Conservation (phyloP, 306 rosid species). For the Corylus americana region DNA sequence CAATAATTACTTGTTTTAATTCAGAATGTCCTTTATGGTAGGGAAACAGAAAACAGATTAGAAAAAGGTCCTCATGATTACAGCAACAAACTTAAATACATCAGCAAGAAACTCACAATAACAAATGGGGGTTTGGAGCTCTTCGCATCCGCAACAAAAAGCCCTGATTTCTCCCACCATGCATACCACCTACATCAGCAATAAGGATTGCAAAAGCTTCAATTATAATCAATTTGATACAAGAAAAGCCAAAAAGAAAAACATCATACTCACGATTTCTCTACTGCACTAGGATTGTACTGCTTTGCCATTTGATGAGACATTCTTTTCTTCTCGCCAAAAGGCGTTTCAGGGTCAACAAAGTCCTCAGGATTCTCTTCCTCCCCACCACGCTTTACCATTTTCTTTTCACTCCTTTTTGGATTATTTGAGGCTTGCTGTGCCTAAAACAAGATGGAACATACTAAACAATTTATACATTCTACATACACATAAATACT, state of each 20-base stretch:
- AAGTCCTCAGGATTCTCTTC: slow-evolving; percentile 77
- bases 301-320: slow-evolving; percentile 82
- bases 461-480: slow-evolving; percentile 2
- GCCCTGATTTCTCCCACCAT: slow-evolving; percentile 89
- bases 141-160: slow-evolving; percentile 75
- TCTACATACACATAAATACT: slow-evolving; percentile 6
- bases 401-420: slow-evolving; percentile 79
- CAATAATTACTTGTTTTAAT: neutral
- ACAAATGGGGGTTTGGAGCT: slow-evolving; percentile 85
- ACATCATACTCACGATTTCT: slow-evolving; percentile 68
- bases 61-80: slow-evolving; percentile 3
- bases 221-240: slow-evolving; percentile 7
- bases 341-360: slow-evolving; percentile 73
- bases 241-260: slow-evolving; percentile 1
- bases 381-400: slow-evolving; percentile 56
- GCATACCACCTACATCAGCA: slow-evolving; percentile 76
- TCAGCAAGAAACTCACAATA: slow-evolving; percentile 60
- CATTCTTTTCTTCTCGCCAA: slow-evolving; percentile 71
- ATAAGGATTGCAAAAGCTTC: slow-evolving; percentile 13
- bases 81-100: slow-evolving; percentile 15
- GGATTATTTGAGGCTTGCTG: slow-evolving; percentile 58
- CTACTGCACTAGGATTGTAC: slow-evolving; percentile 72
- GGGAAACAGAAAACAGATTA: neutral
- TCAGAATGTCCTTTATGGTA: neutral
- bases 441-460: slow-evolving; percentile 38